Percentiles rank a stretch among this genome's conserved stretches.
Conservation (phyloP, 768 basidiomycete species). For the Glaciozyma antarctica region DNA sequence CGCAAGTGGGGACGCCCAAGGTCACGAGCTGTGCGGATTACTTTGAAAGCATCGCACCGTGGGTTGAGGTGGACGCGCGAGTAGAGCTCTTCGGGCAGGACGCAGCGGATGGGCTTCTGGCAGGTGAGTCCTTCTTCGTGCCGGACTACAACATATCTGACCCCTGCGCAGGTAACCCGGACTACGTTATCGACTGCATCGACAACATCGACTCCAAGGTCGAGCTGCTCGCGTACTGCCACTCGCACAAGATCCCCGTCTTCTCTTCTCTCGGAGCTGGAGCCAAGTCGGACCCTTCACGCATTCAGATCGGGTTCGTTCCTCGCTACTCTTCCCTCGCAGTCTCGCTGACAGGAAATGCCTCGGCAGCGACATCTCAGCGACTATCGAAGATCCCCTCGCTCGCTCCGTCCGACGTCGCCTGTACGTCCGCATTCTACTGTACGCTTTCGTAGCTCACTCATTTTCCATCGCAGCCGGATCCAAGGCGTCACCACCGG, state of each 20-base stretch:
- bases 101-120: constrained; percentile 58
- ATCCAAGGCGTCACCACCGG: constrained; percentile 39
- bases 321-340: background rate
- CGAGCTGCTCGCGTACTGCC: constrained; percentile 81
- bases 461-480: background rate
- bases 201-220: constrained; percentile 91
- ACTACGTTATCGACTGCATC: constrained; percentile 98
- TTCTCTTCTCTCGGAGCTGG: constrained; percentile 97
- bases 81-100: constrained; percentile 78
- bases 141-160: background rate
- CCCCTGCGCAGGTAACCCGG: constrained; percentile 40
- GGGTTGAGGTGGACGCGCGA: constrained; percentile 74
- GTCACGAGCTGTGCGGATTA: constrained; percentile 64
- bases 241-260: constrained; percentile 68
- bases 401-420: constrained; percentile 79
- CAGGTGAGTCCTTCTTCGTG: constrained; percentile 44
- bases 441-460: background rate
- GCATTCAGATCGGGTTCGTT: constrained; percentile 64
- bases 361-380: constrained; percentile 64
- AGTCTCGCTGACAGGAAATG: background rate
- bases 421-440: constrained; percentile 28
- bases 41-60: constrained; percentile 59
- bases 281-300: constrained; percentile 86
- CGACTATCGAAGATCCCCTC: constrained; percentile 85
- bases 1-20: constrained; percentile 89